Base-by-base conservation (phyloP, 1,139 yeast species). In the Lodderomyces theae region DNA sequence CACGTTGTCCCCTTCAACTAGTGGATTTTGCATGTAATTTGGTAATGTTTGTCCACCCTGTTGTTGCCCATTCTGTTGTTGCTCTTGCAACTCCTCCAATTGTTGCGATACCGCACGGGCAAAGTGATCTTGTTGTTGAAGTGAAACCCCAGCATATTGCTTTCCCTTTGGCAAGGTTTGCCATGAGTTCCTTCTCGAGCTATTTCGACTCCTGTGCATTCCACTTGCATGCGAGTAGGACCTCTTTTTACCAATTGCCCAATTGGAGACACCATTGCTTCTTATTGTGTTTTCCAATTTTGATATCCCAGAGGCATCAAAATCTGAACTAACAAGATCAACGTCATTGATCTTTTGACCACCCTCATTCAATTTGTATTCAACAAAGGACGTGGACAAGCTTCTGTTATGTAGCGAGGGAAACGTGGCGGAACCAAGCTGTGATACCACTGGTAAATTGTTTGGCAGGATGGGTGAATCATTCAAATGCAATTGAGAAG, bases 311-410 rank as follows among this genome's bases (percentile, higher is more conserved):
- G 31, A 8, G n/a, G 15, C 5, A 15, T 28, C 31, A 4, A 28
- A 28, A 6, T 28, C 31, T 28, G 18, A 13, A 13, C 31, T n/a
- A 5, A 28, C 31, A 28, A 28, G 31, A 28, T 28, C 18, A 10
- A 28, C 31, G 3, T 45, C 34, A 13, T 16, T 23, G 26, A 34
- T 28, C 31, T 11, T 19, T 29, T 15, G 6, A 12, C 10, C 29
- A 7, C 26, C 31, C 17, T 36, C 42, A 24, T 31, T 36, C 3
- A 38, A n/a, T 34, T 34, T 40, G 26, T 43, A 47, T 26, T 47
- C 47, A 38, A 42, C 43, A 5, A 47, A 48, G 3, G 51, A 46
- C 7, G 50, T 36, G 3, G 50, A 46, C 19, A 38, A 34, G 30
- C 49, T 45, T 17, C 50, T 43, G 12, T 36, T 38, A 29, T 48